Evolutionary conservation across 257 asterid genomes (phyloP), one percentile per base, ranked within the genome.

Genomic region (Solanum clarkiae): DNA sequence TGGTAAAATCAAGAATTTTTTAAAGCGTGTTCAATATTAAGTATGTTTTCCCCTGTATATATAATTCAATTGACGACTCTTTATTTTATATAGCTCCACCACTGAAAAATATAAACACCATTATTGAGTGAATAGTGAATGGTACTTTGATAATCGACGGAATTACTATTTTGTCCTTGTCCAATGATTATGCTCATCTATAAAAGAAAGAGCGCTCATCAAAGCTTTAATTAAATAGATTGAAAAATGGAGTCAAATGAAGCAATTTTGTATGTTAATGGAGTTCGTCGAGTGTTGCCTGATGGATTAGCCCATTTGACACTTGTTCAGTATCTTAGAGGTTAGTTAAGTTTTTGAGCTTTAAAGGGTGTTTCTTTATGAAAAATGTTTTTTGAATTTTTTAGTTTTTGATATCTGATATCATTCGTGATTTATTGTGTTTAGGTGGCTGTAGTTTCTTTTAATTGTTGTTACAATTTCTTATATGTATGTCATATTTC

Each of bases 261-360:
- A 88, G 90, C 98, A 44, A 92, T 96, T 80, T 60, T 96, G 24
- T 96, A 93, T 82, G 95, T 96, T 49, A 96, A 96, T 89, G 98
- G 98, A 15, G 94, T 91, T 84, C 98, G 98, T 84, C 90, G 94
- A 84, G 91, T 94, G 86, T 89, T 96, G 91, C 93, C 97, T 55
- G 97, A 95, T 88, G 98, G 98, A 6, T 91, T 94, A 86, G 98
- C 98, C 62, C 94, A 96, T 86, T 53, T 92, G 60, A 96, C 98
- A 86, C 98, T 96, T 71, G 97, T 96, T 59, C 97, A 96, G 84
- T 95, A 95, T 88, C 98, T 96, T 85, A 89, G 99, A 90, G 98
- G 99, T 96, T 68, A 7, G 83, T 8, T 68, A 6, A 7, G 10
- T 10, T 44, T 51, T 51, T 12, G 16, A 55, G n/a, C 60, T 55